A percentile compares a stretch with the other conserved stretches of the same genome.
Evolutionary conservation across 2,329 filamentous ascomycete genomes (phyloP).

Genomic region (Cladobotryum protrusum): DNA sequence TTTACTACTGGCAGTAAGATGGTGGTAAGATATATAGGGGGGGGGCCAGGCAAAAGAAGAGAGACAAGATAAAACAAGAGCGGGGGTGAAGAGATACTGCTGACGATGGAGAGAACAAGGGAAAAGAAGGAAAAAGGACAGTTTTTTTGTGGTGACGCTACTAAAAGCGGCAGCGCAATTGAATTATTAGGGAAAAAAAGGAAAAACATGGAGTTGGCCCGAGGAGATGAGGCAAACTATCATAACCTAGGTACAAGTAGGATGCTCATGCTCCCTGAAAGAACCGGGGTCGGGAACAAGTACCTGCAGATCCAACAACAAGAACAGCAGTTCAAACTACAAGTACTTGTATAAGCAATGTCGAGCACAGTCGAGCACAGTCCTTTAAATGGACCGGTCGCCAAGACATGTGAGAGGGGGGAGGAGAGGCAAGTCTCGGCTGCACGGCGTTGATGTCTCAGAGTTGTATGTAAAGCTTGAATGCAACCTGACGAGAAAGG

Average conservation of each 20-base stretch:
- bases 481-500: background rate
- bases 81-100: background rate
- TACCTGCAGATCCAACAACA: constrained; percentile 19
- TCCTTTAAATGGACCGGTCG: too few relatives aligned
- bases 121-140: background rate
- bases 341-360: background rate
- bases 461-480: background rate
- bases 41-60: background rate
- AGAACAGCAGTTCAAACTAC: background rate
- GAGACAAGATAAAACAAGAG: too few relatives aligned
- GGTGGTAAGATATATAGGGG: too few relatives aligned
- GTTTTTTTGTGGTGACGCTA: background rate
- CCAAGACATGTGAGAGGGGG: constrained; percentile 8
- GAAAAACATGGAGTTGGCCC: background rate
- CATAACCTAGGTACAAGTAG: too few relatives aligned
- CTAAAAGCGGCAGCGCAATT: background rate
- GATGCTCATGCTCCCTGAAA: background rate
- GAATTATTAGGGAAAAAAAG: background rate
- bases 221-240: background rate
- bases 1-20: too few relatives aligned
- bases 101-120: background rate
- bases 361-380: too few relatives aligned
- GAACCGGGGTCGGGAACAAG: constrained; percentile 11
- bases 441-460: constrained; percentile 6
- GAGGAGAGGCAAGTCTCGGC: constrained; percentile 2